These are phyloP conservation scores for Colletotrichum noveboracense DNA, from an alignment of 2,329 filamentous ascomycete genomes.

Conservation along the genomic window DNA sequence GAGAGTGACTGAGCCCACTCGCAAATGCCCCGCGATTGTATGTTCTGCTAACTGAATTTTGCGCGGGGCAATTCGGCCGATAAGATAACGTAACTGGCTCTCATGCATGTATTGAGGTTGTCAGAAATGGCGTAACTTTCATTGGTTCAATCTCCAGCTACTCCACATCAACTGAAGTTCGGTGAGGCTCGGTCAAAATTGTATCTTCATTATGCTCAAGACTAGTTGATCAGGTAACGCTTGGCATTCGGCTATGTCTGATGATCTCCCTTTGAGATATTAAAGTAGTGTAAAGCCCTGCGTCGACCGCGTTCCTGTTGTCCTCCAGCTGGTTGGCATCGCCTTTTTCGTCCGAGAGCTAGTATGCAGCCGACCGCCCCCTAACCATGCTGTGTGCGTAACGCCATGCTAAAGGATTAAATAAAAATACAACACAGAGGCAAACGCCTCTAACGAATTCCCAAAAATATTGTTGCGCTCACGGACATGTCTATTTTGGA, in stretches of 20 bases:
- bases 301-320: background rate
- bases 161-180: background rate
- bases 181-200: background rate
- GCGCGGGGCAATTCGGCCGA: conserved; percentile 10
- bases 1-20: background rate
- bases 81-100: conserved; percentile 1
- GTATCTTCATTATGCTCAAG: background rate
- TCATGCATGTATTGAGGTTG: conserved; percentile 3
- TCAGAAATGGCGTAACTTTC: background rate
- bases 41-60: conserved; percentile 16
- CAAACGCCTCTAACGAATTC: background rate
- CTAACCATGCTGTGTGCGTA: conserved; percentile 18
- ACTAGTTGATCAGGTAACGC: background rate
- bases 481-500: conserved; percentile 34
- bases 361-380: background rate
- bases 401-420: conserved; percentile 42
- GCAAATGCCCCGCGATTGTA: conserved; percentile 5
- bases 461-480: background rate
- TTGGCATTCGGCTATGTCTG: background rate
- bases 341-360: background rate
- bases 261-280: background rate
- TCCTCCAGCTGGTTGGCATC: background rate
- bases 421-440: conserved; percentile 28
- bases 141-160: background rate
- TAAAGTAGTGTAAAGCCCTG: background rate